Evolutionary conservation across 2,329 filamentous ascomycete species (phyloP).

Genomic region (Ambrosiella xylebori): DNA sequence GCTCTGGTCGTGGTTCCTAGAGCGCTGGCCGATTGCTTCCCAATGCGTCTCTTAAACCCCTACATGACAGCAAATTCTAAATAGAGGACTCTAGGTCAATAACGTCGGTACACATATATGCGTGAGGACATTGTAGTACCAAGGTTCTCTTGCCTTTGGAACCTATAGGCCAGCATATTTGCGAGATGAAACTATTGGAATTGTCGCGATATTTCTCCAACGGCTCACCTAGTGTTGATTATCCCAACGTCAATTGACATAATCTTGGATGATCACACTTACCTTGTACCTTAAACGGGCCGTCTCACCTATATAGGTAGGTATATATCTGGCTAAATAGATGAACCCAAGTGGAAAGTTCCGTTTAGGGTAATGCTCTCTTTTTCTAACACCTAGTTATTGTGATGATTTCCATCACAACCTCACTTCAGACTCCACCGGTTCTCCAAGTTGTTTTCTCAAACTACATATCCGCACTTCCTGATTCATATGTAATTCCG

Average conservation of each 20-base stretch:
- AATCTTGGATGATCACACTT: too few species aligned
- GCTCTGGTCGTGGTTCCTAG: background rate
- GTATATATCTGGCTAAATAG: too few species aligned
- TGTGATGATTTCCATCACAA: background rate
- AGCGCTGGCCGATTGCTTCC: background rate
- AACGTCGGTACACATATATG: background rate
- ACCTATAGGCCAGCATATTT: too few species aligned
- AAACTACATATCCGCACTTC: background rate
- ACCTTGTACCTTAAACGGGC: too few species aligned
- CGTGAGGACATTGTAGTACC: background rate
- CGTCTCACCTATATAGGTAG: too few species aligned
- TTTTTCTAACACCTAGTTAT: background rate
- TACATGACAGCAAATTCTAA: background rate
- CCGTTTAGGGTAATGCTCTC: background rate
- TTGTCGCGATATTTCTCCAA: too few species aligned
- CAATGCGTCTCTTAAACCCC: background rate
- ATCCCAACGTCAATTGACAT: too few species aligned
- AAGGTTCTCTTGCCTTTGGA: too few species aligned
- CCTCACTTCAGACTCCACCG: background rate
- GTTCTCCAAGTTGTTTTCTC: background rate
- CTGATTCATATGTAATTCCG: background rate
- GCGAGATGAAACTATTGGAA: too few species aligned
- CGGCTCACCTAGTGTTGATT: too few species aligned
- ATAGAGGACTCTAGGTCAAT: background rate
- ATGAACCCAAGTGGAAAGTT: background rate